phyloP scores from a whole-genome alignment of 2,329 filamentous ascomycete genomes.

The Penicillium polonicum region DNA sequence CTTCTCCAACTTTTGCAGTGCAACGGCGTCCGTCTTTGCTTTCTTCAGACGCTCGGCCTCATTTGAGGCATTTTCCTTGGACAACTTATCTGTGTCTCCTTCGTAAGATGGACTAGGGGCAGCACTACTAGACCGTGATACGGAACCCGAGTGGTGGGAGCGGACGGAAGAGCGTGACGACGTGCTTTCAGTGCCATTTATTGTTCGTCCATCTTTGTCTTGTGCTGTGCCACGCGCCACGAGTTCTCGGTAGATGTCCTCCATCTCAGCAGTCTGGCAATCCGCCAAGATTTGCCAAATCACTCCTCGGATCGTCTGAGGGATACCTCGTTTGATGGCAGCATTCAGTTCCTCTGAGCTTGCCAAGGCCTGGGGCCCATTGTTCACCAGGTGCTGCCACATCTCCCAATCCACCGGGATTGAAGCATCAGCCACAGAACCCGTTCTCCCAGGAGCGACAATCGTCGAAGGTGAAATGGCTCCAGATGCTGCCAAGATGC shows the following conservation, averaged over 20 bases:
- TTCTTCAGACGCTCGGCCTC: constrained; percentile 72
- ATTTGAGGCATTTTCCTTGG: constrained; percentile 64
- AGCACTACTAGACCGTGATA: constrained; percentile 55
- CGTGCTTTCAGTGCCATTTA: constrained; percentile 58
- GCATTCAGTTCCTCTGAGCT: constrained; percentile 86
- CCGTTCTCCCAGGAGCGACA: constrained; percentile 47
- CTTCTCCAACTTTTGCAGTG: constrained; percentile 83
- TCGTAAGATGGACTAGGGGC: constrained; percentile 59
- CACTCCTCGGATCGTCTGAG: constrained; percentile 91
- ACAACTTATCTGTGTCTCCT: constrained; percentile 61
- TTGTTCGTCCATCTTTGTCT: constrained; percentile 61
- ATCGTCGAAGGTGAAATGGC: constrained; percentile 27
- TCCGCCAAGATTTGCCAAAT: constrained; percentile 97
- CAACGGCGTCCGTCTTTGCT: constrained; percentile 71
- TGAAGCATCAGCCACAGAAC: constrained; percentile 71
- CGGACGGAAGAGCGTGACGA: constrained; percentile 85
- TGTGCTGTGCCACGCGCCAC: constrained; percentile 77
- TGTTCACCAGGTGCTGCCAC: constrained; percentile 94
- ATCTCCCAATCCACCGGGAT: constrained; percentile 95
- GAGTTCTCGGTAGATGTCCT: constrained; percentile 81
- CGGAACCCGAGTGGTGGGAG: constrained; percentile 69
- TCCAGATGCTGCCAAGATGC: constrained; percentile 30
- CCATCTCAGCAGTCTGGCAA: constrained; percentile 89
- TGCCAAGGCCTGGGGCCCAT: constrained; percentile 85
- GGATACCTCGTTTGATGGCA: constrained; percentile 90